These are phyloP conservation scores for Rhazya stricta DNA, from an alignment of 257 asterid genomes.

Conservation along the genomic window DNA sequence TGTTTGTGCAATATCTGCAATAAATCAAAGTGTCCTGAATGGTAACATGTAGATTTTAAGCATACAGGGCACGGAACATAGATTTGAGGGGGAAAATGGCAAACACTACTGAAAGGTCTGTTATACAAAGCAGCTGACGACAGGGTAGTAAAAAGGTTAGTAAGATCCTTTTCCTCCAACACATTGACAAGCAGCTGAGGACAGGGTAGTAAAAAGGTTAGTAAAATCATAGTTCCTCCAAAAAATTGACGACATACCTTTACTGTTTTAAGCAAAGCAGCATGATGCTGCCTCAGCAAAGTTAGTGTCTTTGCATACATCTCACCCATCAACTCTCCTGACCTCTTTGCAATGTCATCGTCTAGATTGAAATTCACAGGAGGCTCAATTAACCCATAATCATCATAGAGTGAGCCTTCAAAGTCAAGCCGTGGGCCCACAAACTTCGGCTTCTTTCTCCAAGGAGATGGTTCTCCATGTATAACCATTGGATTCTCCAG, in stretches of 20 bases:
- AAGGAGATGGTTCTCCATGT: constrained; percentile 93
- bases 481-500: constrained; percentile 80
- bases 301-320: constrained; percentile 63
- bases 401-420: constrained; percentile 82
- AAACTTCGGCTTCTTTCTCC: constrained; percentile 65
- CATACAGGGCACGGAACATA: background rate
- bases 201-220: background rate
- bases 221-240: background rate
- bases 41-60: background rate
- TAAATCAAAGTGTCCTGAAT: background rate
- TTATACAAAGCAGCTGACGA: background rate
- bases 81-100: background rate
- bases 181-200: background rate
- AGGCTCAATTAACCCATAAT: constrained; percentile 63
- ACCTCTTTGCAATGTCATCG: constrained; percentile 71
- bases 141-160: background rate
- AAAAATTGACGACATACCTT: constrained; percentile 43
- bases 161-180: background rate
- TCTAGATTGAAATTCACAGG: constrained; percentile 78
- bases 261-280: constrained; percentile 80
- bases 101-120: background rate
- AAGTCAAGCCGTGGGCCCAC: constrained; percentile 85
- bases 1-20: background rate
- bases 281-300: constrained; percentile 67
- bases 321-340: constrained; percentile 61